A percentile compares a stretch with the other conserved stretches of the same genome.
Evolutionary conservation across 2,329 filamentous ascomycete genomes (phyloP).

Genomic region (Kalaharituber pfeilii): DNA sequence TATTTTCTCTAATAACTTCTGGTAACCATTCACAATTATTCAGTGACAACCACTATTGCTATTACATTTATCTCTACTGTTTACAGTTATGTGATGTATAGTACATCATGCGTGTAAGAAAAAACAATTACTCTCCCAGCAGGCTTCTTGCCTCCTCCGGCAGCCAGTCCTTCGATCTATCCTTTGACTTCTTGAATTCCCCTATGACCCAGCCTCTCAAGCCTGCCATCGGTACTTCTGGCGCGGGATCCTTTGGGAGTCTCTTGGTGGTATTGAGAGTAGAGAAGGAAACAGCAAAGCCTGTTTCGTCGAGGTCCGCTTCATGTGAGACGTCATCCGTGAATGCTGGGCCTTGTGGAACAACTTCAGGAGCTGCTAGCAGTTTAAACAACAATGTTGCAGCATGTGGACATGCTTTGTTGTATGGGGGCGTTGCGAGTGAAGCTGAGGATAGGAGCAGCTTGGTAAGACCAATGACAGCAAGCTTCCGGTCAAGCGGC

Average conservation of each 20-base stretch:
- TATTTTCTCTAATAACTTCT: too few species aligned
- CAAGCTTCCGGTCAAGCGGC: constrained; percentile 79
- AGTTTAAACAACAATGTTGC: constrained; percentile 79
- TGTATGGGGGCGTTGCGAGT: constrained; percentile 72
- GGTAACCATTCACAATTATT: too few species aligned
- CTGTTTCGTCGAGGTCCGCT: constrained; percentile 82
- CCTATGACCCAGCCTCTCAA: constrained; percentile 57
- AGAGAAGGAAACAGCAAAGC: constrained; percentile 89
- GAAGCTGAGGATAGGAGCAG: constrained; percentile 71
- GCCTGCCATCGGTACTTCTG: constrained; percentile 56
- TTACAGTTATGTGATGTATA: too few species aligned
- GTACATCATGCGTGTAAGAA: too few species aligned
- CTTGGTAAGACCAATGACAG: constrained; percentile 84
- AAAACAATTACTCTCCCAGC: neutral
- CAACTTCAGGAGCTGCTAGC: constrained; percentile 41
- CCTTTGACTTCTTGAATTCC: constrained; percentile 15
- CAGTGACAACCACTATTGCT: too few species aligned
- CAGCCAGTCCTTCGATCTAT: constrained; percentile 10
- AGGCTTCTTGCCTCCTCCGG: neutral
- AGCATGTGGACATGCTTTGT: constrained; percentile 59
- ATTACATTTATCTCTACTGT: too few species aligned
- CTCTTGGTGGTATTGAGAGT: constrained; percentile 79
- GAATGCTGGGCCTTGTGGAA: neutral
- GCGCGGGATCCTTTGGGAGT: constrained; percentile 59
- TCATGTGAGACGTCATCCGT: constrained; percentile 37